Percentiles rank a stretch among this genome's conserved stretches.
Conservation (phyloP, 2,329 filamentous ascomycete genomes). For the Clonostachys sp. region DNA sequence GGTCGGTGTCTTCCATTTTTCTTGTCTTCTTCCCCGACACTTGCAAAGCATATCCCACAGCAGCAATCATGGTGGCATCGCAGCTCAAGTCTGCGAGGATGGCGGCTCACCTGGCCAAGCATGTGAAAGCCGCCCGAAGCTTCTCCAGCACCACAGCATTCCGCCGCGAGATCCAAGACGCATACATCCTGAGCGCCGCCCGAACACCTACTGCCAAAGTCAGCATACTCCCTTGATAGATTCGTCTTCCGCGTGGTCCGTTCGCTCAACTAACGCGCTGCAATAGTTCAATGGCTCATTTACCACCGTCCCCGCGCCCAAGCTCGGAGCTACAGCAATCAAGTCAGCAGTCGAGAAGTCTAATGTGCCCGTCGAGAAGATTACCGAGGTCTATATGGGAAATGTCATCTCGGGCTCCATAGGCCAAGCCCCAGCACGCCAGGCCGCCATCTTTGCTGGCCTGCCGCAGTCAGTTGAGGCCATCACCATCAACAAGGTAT, state of each 20-base stretch:
- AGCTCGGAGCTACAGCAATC: conserved; percentile 86
- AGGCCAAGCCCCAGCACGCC: conserved; percentile 87
- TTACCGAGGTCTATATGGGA: conserved; percentile 95
- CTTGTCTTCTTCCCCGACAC: too few relatives aligned
- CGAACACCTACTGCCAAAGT: conserved; percentile 90
- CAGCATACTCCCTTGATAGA: conserved; percentile 4
- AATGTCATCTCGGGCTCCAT: conserved; percentile 83
- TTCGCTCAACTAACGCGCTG: background rate
- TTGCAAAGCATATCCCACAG: background rate
- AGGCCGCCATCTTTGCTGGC: conserved; percentile 85
- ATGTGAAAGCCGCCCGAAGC: conserved; percentile 33
- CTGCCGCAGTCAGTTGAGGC: conserved; percentile 79
- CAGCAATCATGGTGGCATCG: conserved; percentile 19
- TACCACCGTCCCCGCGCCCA: conserved; percentile 75
- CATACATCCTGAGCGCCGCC: conserved; percentile 87
- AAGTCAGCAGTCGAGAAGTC: conserved; percentile 87
- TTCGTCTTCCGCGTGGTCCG: background rate
- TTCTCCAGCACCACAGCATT: conserved; percentile 41
- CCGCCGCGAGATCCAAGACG: conserved; percentile 73
- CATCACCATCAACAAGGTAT: conserved; percentile 96
- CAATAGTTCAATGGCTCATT: conserved; percentile 89
- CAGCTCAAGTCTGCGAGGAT: conserved; percentile 26
- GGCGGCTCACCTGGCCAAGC: conserved; percentile 26
- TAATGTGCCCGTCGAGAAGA: conserved; percentile 71
- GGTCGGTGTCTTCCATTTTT: background rate